Evolutionary conservation across 805 yeast genomes (phyloP), one percentile per base, ranked within the genome.

Genomic region (Wickerhamomyces mucosus): DNA sequence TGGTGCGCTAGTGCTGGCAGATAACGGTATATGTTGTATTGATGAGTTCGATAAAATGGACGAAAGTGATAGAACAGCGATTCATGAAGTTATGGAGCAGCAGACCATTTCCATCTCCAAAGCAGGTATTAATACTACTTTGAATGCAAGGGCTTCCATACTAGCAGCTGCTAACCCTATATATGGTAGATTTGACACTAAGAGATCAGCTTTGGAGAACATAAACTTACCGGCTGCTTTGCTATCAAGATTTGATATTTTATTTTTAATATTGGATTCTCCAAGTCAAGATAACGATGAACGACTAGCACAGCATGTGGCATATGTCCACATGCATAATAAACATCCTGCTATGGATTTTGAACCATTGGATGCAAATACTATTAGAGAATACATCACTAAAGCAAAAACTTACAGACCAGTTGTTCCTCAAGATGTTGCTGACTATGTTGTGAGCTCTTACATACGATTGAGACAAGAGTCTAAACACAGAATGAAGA

Each of bases 11-110:
- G 97, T 92, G 6, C 62, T 92, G 35, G 96, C 98, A 1, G 98
- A 92, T 60, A 86, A 89, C 52, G 98, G 98, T 55, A 80, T 92
- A 40, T 92, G 97, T 63, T 92, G 98, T 57, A 92, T 92, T 53
- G 98, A 92, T 70, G 98, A 92, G 65, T 92, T 92, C 51, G 98
- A 92, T 59, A 92, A 92, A 63, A 92, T 92, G 98, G 96, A 89
- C 55, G 98, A 92, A 56, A 61, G 71, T 40, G 98, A 92, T 59
- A 70, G 98, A 51, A 92, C 97, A 0, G 97, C 97, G 2, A 92
- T 92, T 51, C 97, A 89, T 59, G 98, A 89, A 65, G 98, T 92
- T 21, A 92, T 92, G 98, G 98, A 92, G 61, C 98, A 92, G 57
- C 98, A 92, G 59, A 92, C 98, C 3, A 92, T 92, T 37, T 83